phyloP scores from a whole-genome alignment of 768 basidiomycete genomes.

The Phanerodontia chrysosporium region DNA sequence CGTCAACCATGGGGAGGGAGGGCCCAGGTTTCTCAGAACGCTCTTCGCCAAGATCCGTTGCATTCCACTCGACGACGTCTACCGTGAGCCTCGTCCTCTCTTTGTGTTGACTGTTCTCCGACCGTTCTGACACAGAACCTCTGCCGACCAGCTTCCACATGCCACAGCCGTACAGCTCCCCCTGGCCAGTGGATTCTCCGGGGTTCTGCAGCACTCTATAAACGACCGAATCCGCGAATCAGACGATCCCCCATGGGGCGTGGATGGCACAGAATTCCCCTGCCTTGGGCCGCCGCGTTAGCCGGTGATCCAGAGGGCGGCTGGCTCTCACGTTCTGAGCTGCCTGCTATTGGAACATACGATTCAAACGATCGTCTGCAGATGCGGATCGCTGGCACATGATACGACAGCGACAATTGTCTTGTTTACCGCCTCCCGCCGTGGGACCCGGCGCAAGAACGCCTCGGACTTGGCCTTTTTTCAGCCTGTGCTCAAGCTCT shows the following conservation, averaged over 20 bases:
- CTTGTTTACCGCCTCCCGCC: background rate
- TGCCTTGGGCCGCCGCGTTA: background rate
- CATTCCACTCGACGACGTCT: background rate
- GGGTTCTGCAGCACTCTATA: background rate
- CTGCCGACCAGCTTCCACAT: background rate
- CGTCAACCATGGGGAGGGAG: background rate
- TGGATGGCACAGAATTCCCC: background rate
- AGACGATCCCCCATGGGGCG: slow-evolving; percentile 3
- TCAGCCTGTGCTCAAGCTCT: background rate
- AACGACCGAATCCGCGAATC: background rate
- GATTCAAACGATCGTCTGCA: background rate
- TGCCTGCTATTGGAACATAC: background rate
- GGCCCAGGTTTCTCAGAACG: background rate
- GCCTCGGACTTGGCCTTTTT: background rate
- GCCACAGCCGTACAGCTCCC: background rate
- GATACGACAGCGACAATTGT: background rate
- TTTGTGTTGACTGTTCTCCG: background rate
- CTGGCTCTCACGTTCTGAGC: background rate
- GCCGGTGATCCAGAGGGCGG: background rate
- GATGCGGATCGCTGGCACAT: background rate
- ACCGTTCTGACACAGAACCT: background rate
- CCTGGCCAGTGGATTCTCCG: background rate
- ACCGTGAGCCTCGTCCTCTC: background rate
- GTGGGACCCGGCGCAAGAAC: background rate
- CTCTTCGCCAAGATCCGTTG: background rate